Base-by-base conservation (phyloP, 768 basidiomycete genomes). In the Calocybe gangraenosa region DNA sequence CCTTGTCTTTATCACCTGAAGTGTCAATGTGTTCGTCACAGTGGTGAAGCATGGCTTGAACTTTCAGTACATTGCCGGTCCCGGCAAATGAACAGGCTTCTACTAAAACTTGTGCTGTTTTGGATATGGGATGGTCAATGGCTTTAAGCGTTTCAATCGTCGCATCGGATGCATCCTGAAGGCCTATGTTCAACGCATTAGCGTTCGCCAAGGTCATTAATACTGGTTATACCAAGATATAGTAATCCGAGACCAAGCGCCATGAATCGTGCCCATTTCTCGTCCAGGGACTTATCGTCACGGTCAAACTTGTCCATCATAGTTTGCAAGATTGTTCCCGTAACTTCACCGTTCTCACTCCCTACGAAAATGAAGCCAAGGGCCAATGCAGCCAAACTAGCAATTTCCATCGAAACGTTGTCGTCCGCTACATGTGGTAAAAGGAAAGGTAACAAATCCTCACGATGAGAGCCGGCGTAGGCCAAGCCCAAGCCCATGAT, bases 301-400 rank as follows among this genome's bases (percentile, higher is more conserved):
- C 79, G 68, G 48, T 78, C 75, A 31, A 63, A 68, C 43, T 78
- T 73, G 62, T 95, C 92, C 88, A 94, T 90, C 58, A 99, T 62
- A 2, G 88, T 86, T 68, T 95, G 92, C 59, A 97, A 68, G 45
- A 99, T 92, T 0, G 85, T 82, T 47, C 82, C 81, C 7, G 92
- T 86, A 13, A 96, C 82, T 52, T 99, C 96, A 4, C 93, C 93
- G 53, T 97, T 87, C 39, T 85, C 91, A 58, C 92, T 93, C 14
- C 95, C 95, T 18, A 95, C 93, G 57, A 92, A 96, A 42, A 97
- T 84, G 65, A 97, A 95, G 1, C 95, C 95, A 8, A 97, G 76
- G 0, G 95, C 82, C 13, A 99, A 72, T 0, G 94, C 84, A 14
- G 93, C 82, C 45, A 95, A 73, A 36, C 87, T 79, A 2, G 84